These are phyloP conservation scores for Abrus pulchellus DNA, from an alignment of 306 rosid genomes.

Conservation along the genomic window DNA sequence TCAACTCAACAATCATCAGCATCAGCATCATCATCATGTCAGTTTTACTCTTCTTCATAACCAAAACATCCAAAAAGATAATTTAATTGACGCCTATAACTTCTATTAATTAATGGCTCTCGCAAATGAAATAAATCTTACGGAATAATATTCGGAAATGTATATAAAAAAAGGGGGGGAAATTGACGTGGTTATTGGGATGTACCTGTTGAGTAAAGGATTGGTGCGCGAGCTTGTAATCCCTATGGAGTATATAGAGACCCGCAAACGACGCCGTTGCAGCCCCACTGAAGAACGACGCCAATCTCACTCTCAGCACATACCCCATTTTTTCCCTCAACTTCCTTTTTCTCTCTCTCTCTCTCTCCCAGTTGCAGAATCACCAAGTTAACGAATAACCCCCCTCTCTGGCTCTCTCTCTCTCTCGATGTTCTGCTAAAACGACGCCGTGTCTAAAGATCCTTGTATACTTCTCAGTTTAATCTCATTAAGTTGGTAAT, in stretches of 20 bases:
- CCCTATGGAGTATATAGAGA: conserved; percentile 77
- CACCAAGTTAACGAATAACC: background rate
- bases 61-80: background rate
- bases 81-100: background rate
- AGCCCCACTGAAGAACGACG: conserved; percentile 87
- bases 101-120: background rate
- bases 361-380: background rate
- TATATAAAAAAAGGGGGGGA: background rate
- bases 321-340: conserved; percentile 72
- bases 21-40: background rate
- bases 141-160: background rate
- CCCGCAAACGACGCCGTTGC: conserved; percentile 84
- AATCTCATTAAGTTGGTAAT: no score
- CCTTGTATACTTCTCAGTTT: no score
- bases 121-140: conserved; percentile 4
- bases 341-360: background rate
- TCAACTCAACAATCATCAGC: conserved; percentile 1
- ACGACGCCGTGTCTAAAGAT: conserved; percentile 30
- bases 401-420: background rate
- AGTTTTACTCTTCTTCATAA: conserved; percentile 10
- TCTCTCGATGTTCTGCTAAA: background rate
- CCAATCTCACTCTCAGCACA: conserved; percentile 84
- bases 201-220: conserved; percentile 76
- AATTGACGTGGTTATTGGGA: background rate
- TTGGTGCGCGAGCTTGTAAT: conserved; percentile 83